These are phyloP conservation scores for Daldinia caldariorum DNA, from an alignment of 495 filamentous ascomycete species.

Conservation along the genomic window DNA sequence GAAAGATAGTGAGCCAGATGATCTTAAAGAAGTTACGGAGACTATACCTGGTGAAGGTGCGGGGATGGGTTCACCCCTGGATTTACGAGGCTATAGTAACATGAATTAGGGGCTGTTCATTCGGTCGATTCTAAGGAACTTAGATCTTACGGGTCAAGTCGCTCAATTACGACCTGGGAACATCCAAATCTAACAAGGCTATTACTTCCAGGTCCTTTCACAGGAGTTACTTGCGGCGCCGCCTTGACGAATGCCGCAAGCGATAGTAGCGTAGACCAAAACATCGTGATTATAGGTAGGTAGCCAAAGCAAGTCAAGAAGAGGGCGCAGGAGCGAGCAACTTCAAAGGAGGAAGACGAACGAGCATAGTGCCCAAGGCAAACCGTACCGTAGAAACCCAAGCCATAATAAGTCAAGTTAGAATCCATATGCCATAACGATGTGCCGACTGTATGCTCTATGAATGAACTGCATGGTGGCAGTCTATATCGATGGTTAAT, in stretches of 20 bases:
- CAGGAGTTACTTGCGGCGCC: conserved; percentile 32
- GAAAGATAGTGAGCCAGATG: conserved; percentile 8
- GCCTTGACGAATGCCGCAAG: conserved; percentile 24
- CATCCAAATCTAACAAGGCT: conserved; percentile 44
- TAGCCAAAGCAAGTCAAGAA: background rate
- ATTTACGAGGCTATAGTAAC: conserved; percentile 34
- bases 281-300: conserved; percentile 34
- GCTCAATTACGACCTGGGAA: conserved; percentile 44
- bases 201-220: conserved; percentile 39
- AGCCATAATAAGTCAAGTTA: conserved; percentile 13
- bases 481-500: conserved; percentile 32
- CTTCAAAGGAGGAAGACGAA: background rate
- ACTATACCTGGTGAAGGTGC: conserved; percentile 37
- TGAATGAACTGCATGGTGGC: conserved; percentile 6
- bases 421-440: background rate
- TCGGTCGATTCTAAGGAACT: background rate
- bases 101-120: conserved; percentile 12
- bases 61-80: conserved; percentile 43
- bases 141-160: conserved; percentile 40
- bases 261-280: conserved; percentile 28
- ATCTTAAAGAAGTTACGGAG: background rate
- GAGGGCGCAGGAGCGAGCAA: background rate
- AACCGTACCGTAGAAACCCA: background rate
- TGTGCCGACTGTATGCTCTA: conserved; percentile 22
- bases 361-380: background rate